phyloP scores from a whole-genome alignment of 495 filamentous ascomycete genomes.

The Daldinia childiae region DNA sequence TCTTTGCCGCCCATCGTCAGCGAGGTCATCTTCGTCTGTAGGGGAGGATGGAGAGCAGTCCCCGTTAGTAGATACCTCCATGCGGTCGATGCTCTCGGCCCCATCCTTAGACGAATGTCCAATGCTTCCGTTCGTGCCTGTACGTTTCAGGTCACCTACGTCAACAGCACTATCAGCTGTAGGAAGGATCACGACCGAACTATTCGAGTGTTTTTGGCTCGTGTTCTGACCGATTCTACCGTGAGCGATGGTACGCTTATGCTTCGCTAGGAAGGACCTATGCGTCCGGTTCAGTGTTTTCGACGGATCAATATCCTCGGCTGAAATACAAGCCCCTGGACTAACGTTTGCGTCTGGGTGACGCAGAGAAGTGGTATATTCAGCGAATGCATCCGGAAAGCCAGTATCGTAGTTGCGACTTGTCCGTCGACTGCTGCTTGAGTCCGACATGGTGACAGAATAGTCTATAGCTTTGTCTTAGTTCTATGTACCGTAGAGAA shows the following conservation, averaged over 20 bases:
- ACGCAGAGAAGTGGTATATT: conserved; percentile 44
- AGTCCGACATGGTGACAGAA: conserved; percentile 36
- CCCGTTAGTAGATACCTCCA: conserved; percentile 25
- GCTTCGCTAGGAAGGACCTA: conserved; percentile 43
- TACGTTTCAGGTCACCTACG: conserved; percentile 24
- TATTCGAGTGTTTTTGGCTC: conserved; percentile 7
- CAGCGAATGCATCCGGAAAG: conserved; percentile 45
- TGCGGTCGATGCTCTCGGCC: conserved; percentile 29
- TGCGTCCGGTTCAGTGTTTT: conserved; percentile 43
- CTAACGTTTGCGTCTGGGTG: conserved; percentile 44
- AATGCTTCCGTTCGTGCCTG: conserved; percentile 31
- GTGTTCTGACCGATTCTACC: conserved; percentile 25
- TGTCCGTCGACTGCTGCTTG: conserved; percentile 38
- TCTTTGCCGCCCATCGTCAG: conserved; percentile 34
- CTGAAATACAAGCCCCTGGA: conserved; percentile 44
- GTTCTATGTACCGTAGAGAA: not conserved
- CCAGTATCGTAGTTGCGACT: conserved; percentile 45
- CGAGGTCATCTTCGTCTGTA: conserved; percentile 17
- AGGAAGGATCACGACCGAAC: conserved; percentile 16
- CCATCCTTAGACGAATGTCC: conserved; percentile 36
- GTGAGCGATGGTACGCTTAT: conserved; percentile 40
- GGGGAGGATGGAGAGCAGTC: conserved; percentile 29
- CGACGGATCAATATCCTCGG: conserved; percentile 45
- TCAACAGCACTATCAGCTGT: conserved; percentile 31
- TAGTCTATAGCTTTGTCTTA: conserved; percentile 22